Evolutionary conservation across 768 basidiomycete genomes (phyloP).

Genomic region (Xerocomus brunneocitrinus): DNA sequence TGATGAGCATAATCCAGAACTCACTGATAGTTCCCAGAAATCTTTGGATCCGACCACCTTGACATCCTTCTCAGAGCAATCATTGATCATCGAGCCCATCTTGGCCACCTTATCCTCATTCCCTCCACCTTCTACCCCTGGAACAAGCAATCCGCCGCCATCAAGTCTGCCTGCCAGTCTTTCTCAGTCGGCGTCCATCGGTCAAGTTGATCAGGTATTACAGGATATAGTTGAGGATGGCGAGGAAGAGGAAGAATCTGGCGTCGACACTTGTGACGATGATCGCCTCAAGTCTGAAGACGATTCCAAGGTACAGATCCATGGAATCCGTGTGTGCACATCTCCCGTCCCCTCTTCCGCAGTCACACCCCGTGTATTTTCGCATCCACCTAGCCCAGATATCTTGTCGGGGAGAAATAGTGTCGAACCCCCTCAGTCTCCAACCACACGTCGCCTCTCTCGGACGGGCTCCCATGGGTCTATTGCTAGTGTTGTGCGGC

Average conservation of each 20-base stretch:
- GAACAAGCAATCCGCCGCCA: constrained; percentile 33
- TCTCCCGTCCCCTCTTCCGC: constrained; percentile 29
- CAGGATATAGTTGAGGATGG: constrained; percentile 48
- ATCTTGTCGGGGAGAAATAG: constrained; percentile 20
- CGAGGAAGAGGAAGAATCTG: constrained; percentile 49
- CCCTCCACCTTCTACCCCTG: constrained; percentile 11
- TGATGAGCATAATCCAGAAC: neutral
- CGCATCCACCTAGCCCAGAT: constrained; percentile 20
- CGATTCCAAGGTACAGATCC: constrained; percentile 37
- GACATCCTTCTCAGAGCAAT: constrained; percentile 11
- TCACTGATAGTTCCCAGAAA: neutral
- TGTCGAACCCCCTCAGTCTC: constrained; percentile 18
- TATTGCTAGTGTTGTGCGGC: constrained; percentile 24
- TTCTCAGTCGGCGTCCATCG: constrained; percentile 24
- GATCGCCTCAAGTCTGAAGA: constrained; percentile 18
- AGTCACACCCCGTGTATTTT: constrained; percentile 24
- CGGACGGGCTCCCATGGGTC: constrained; percentile 26
- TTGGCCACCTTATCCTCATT: constrained; percentile 33
- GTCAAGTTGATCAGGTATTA: constrained; percentile 33
- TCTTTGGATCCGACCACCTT: constrained; percentile 1
- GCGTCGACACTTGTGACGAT: constrained; percentile 5
- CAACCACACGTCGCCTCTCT: constrained; percentile 22
- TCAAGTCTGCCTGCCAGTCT: constrained; percentile 34
- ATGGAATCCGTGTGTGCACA: constrained; percentile 56
- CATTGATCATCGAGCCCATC: constrained; percentile 50